A percentile compares a stretch with the other conserved stretches of the same genome.
Conservation (phyloP, 345 rosid genomes). For the Cardamine occulta region DNA sequence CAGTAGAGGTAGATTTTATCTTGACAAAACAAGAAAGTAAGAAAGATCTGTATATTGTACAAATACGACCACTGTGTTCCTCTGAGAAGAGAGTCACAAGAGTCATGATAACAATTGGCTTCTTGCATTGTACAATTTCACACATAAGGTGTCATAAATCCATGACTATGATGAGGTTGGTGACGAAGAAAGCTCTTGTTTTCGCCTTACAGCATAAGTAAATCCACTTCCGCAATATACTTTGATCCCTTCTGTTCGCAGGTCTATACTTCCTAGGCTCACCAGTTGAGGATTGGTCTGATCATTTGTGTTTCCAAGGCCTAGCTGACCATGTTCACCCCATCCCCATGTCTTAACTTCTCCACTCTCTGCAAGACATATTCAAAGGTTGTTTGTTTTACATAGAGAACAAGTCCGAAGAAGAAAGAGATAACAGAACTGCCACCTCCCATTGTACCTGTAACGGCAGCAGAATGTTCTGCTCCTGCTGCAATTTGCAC, state of each 20-base stretch:
- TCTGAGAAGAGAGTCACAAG: constrained; percentile 26
- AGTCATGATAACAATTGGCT: constrained; percentile 24
- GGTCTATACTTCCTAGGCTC: constrained; percentile 39
- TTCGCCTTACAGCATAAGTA: constrained; percentile 53
- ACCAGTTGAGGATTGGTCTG: constrained; percentile 59
- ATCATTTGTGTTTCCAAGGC: constrained; percentile 66
- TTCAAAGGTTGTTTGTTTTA: background rate
- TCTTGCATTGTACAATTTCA: constrained; percentile 27
- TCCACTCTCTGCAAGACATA: constrained; percentile 59
- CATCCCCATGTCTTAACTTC: constrained; percentile 84
- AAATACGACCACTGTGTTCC: constrained; percentile 3
- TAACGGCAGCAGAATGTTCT: constrained; percentile 83
- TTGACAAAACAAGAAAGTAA: constrained; percentile 10
- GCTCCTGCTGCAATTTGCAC: constrained; percentile 76
- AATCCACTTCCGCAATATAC: constrained; percentile 92
- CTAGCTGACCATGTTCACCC: constrained; percentile 99
- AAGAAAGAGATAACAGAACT: background rate
- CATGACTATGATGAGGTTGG: constrained; percentile 15
- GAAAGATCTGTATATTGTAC: constrained; percentile 29
- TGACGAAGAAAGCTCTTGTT: constrained; percentile 27
- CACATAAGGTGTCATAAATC: constrained; percentile 3
- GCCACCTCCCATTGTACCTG: constrained; percentile 47
- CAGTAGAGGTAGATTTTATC: constrained; percentile 26
- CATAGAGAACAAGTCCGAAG: background rate
- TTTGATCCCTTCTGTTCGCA: constrained; percentile 26